These are phyloP conservation scores for Macadamia tetraphylla DNA, from an alignment of 164 flowering plant species.

Conservation along the genomic window DNA sequence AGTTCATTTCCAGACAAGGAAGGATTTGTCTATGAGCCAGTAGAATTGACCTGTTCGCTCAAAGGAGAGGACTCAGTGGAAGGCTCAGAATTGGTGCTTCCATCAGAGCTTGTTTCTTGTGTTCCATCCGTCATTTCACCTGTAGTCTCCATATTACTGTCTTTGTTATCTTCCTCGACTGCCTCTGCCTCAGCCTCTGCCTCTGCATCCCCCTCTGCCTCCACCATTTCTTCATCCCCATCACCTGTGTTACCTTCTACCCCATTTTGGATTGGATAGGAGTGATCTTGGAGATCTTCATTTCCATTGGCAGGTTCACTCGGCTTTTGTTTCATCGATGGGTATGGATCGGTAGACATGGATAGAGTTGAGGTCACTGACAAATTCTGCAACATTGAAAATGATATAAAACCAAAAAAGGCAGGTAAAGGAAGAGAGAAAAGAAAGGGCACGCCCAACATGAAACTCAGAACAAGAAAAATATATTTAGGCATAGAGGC, in stretches of 20 bases:
- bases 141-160: background rate
- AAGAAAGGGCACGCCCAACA: no score
- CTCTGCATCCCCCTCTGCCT: constrained; percentile 22
- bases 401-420: background rate
- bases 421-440: no score
- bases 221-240: constrained; percentile 24
- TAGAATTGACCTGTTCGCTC: constrained; percentile 6
- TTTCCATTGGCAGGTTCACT: constrained; percentile 24
- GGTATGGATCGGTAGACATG: constrained; percentile 45
- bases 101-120: constrained; percentile 9
- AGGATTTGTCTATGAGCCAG: constrained; percentile 1
- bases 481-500: no score
- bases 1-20: background rate
- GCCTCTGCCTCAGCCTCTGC: constrained; percentile 19
- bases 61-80: constrained; percentile 12
- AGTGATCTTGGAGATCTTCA: constrained; percentile 17
- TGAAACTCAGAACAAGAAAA: no score
- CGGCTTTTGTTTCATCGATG: constrained; percentile 22
- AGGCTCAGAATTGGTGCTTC: constrained; percentile 9
- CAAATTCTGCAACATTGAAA: constrained; percentile 42
- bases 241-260: constrained; percentile 11
- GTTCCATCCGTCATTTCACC: constrained; percentile 6
- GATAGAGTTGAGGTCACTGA: constrained; percentile 65
- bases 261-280: constrained; percentile 25
- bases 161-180: constrained; percentile 13